Evolutionary conservation across 441 rosid genomes (phyloP), one percentile per base, ranked within the genome.

Genomic region (Pelargonium citronellum): DNA sequence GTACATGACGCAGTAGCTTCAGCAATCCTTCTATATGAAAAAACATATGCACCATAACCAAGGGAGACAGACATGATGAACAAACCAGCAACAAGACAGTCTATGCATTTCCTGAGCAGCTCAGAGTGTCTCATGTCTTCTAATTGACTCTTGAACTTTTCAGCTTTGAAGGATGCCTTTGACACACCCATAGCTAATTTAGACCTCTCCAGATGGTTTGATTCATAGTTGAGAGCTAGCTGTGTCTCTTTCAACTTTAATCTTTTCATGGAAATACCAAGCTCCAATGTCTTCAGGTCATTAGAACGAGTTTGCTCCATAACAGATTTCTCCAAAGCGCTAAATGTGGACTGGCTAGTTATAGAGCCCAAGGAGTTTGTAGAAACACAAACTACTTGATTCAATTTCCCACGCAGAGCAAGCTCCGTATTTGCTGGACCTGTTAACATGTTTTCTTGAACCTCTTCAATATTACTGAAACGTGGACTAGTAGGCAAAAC

Each of bases 11-110:
- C 78, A 7, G 98, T 86, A 67, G 89, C 92, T 63, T 95, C 97
- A 22, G 73, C 66, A 64, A 95, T 86, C 82, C 88, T 87, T 71
- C 67, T 79, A 68, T 85, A 87, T 11, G 98, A 86, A 76, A 78
- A 86, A n/a, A 79, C 78, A 79, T 88, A 91, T 17, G 87, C 87
- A 20, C 95, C 95, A 66, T 83, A 88, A 1, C 73, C 68, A 72
- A 92, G 85, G 41, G 85, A 84, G 55, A 71, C 77, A 10, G 82
- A 73, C 96, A 91, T 91, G 77, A 73, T 67, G 70, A 88, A 63
- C 75, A 92, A 79, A 58, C 97, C 89, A n/a, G 90, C 85, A 68
- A 87, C 93, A 57, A 92, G 96, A 81, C 88, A 88, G 61, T 92
- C 97, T 60, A 84, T 79, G 80, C 87, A 84, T 68, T 62, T 89